Evolutionary conservation across 1,284 basidiomycete species (phyloP).

Genomic region (Naganishia cerealis): DNA sequence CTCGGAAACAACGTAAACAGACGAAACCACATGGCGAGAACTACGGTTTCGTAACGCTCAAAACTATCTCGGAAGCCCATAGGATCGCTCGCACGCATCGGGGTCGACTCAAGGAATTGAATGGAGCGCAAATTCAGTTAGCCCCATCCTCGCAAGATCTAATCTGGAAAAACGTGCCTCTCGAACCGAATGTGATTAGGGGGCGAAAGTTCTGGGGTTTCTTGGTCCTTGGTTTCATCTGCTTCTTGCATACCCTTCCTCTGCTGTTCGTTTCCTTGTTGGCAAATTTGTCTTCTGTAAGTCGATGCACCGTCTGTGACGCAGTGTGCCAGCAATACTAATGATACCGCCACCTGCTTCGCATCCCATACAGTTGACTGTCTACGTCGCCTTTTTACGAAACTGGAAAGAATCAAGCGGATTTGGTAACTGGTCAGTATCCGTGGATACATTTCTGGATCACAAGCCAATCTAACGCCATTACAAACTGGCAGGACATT

Average conservation of each 20-base stretch:
- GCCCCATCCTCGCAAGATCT: slow-evolving; percentile 55
- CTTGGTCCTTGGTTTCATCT: slow-evolving; percentile 69
- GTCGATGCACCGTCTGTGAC: neutral
- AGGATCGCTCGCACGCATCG: slow-evolving; percentile 51
- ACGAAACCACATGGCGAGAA: slow-evolving; percentile 65
- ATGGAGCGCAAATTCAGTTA: slow-evolving; percentile 48
- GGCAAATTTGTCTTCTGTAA: slow-evolving; percentile 51
- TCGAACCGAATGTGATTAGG: slow-evolving; percentile 65
- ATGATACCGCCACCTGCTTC: neutral
- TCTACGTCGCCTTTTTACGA: slow-evolving; percentile 71
- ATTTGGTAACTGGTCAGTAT: slow-evolving; percentile 50
- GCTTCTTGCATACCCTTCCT: slow-evolving; percentile 90
- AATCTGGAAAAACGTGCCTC: slow-evolving; percentile 86
- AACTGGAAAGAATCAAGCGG: slow-evolving; percentile 66
- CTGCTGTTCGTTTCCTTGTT: slow-evolving; percentile 66
- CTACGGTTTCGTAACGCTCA: slow-evolving; percentile 89
- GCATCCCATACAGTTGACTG: slow-evolving; percentile 57
- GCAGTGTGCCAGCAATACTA: neutral
- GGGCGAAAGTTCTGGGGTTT: slow-evolving; percentile 73
- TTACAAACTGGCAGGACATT: slow-evolving; percentile 57
- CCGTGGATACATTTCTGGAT: neutral
- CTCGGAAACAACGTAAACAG: slow-evolving; percentile 43
- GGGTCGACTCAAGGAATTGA: slow-evolving; percentile 49
- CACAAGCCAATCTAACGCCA: neutral
- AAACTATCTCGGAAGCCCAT: slow-evolving; percentile 79